Evolutionary conservation across 345 rosid species (phyloP).

Genomic region (Gynandropsis gynandra): DNA sequence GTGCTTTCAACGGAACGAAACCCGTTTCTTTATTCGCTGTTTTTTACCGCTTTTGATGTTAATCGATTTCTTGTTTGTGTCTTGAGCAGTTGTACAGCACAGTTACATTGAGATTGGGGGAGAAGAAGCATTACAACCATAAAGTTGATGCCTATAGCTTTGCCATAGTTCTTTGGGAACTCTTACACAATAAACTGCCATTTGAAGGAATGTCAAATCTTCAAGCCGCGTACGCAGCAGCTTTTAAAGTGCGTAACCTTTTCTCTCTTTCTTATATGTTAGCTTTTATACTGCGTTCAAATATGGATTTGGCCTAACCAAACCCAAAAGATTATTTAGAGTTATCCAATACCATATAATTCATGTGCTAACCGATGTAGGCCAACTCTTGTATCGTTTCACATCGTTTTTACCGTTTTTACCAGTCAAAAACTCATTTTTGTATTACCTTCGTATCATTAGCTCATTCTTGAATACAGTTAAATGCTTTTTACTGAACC

Average conservation of each 20-base stretch:
- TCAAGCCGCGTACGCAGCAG: conserved; percentile 97
- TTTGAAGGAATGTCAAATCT: conserved; percentile 99
- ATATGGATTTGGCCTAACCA: neutral
- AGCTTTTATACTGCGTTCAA: neutral
- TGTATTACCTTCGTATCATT: too few species aligned
- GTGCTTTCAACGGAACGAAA: conserved; percentile 23
- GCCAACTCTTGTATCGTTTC: neutral
- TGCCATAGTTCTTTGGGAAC: conserved; percentile 97
- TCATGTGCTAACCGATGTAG: too few species aligned
- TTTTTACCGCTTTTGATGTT: neutral
- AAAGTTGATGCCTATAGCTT: conserved; percentile 97
- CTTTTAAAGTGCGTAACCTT: conserved; percentile 55
- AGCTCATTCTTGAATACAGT: too few species aligned
- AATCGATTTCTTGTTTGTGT: neutral
- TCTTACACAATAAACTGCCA: conserved; percentile 80
- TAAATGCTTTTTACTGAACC: too few species aligned
- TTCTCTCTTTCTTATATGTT: neutral
- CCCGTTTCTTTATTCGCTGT: neutral
- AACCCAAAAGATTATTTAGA: too few species aligned
- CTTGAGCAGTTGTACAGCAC: conserved; percentile 74
- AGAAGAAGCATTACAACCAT: conserved; percentile 93
- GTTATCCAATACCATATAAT: too few species aligned
- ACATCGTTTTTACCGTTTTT: too few species aligned
- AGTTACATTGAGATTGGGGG: conserved; percentile 81
- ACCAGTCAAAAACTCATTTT: too few species aligned